Evolutionary conservation across 495 filamentous ascomycete species (phyloP).

Genomic region (Aspergillus panamensis): DNA sequence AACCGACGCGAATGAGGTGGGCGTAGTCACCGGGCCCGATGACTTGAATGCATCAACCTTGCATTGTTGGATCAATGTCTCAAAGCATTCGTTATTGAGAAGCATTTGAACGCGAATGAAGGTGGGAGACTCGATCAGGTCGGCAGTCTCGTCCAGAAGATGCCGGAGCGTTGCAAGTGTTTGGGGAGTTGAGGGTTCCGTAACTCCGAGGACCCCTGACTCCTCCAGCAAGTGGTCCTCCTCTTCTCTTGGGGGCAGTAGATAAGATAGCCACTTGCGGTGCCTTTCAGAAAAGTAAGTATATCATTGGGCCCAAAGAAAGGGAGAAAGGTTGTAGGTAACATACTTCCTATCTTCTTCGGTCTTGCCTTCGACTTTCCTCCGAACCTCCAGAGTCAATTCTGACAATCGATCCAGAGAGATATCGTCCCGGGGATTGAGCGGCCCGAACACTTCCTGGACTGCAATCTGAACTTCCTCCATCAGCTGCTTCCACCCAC

Average conservation of each 20-base stretch:
- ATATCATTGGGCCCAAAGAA: neutral
- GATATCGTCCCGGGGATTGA: constrained; percentile 86
- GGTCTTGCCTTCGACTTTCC: constrained; percentile 74
- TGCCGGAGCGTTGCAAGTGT: constrained; percentile 64
- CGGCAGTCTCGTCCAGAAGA: constrained; percentile 92
- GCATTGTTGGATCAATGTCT: constrained; percentile 73
- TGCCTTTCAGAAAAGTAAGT: constrained; percentile 13
- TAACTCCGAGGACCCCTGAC: constrained; percentile 67
- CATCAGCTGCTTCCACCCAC: constrained; percentile 80
- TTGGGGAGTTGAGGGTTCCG: constrained; percentile 38
- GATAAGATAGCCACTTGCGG: constrained; percentile 73
- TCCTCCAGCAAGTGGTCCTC: constrained; percentile 80
- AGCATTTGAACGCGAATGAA: constrained; percentile 80
- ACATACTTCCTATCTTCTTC: constrained; percentile 61
- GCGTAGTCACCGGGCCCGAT: constrained; percentile 41
- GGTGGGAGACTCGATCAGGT: constrained; percentile 88
- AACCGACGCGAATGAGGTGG: constrained; percentile 42
- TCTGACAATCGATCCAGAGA: constrained; percentile 72
- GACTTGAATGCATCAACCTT: constrained; percentile 72
- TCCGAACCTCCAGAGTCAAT: constrained; percentile 73
- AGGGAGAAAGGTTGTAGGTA: constrained; percentile 7
- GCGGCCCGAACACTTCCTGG: constrained; percentile 75
- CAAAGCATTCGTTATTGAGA: constrained; percentile 84
- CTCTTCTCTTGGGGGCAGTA: constrained; percentile 73
- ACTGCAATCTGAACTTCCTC: constrained; percentile 74